These are phyloP conservation scores for Alectoria sarmentosa DNA, from an alignment of 495 filamentous ascomycete genomes.

Conservation along the genomic window DNA sequence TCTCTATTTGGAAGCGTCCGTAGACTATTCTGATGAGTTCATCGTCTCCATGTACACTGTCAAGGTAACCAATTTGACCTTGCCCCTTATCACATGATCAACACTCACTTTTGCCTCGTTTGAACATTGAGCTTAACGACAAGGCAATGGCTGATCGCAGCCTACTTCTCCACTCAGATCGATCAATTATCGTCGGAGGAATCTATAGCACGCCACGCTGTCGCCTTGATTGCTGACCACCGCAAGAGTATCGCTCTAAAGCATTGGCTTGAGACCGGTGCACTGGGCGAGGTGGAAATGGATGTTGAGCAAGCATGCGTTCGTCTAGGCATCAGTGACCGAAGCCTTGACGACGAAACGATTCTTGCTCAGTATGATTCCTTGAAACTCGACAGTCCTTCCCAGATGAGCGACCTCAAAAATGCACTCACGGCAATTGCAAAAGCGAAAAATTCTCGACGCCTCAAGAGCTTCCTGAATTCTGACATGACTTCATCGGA, in stretches of 20 bases:
- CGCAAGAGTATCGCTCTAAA: slow-evolving; percentile 48
- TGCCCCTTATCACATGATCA: not conserved
- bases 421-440: slow-evolving; percentile 46
- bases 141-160: not conserved
- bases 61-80: slow-evolving; percentile 37
- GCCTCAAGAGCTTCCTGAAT: slow-evolving; percentile 28
- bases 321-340: slow-evolving; percentile 48
- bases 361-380: slow-evolving; percentile 46
- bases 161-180: slow-evolving; percentile 16
- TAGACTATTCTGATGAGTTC: slow-evolving; percentile 50
- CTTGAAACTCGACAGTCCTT: slow-evolving; percentile 43
- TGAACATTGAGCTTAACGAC: not conserved
- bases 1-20: slow-evolving; percentile 45
- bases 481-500: slow-evolving; percentile 32
- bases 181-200: slow-evolving; percentile 43
- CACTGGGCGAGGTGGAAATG: slow-evolving; percentile 47
- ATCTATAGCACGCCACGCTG: slow-evolving; percentile 46
- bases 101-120: slow-evolving; percentile 1
- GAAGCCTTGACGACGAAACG: slow-evolving; percentile 43
- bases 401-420: slow-evolving; percentile 40
- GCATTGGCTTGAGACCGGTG: slow-evolving; percentile 50
- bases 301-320: slow-evolving; percentile 51
- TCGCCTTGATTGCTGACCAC: slow-evolving; percentile 48
- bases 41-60: slow-evolving; percentile 50
- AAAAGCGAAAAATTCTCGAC: slow-evolving; percentile 39